These are phyloP conservation scores for Colletotrichum theobromicola DNA, from an alignment of 2,329 filamentous ascomycete genomes.

Conservation along the genomic window DNA sequence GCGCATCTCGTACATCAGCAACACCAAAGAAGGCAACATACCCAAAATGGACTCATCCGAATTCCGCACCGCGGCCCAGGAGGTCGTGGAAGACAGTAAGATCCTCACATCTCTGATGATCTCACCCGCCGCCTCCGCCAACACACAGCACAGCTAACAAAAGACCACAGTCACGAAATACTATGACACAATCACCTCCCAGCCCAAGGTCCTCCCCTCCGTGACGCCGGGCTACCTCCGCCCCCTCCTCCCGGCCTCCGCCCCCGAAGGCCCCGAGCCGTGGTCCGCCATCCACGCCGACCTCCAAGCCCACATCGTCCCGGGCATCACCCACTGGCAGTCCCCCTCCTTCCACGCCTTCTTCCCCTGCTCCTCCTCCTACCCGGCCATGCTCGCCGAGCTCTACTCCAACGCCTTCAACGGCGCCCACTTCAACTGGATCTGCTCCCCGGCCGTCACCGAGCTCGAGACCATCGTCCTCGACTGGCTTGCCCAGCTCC, in stretches of 20 bases:
- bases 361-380: conserved; percentile 84
- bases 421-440: conserved; percentile 95
- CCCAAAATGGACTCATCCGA: conserved; percentile 75
- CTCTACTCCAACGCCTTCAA: conserved; percentile 91
- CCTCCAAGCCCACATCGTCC: conserved; percentile 85
- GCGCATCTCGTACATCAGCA: neutral
- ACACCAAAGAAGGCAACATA: neutral
- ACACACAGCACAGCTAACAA: neutral
- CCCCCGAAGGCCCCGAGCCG: conserved; percentile 70
- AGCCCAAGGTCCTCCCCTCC: conserved; percentile 72
- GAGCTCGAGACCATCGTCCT: conserved; percentile 93
- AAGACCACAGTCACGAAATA: conserved; percentile 73
- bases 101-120: conserved; percentile 18
- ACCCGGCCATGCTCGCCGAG: conserved; percentile 87
- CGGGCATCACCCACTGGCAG: conserved; percentile 94
- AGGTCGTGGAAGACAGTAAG: conserved; percentile 83
- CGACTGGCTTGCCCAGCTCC: conserved; percentile 84
- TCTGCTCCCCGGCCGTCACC: conserved; percentile 89
- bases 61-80: conserved; percentile 78
- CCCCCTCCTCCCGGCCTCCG: conserved; percentile 73
- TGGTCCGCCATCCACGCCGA: conserved; percentile 85
- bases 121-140: too few species aligned
- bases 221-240: conserved; percentile 87
- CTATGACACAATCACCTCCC: conserved; percentile 75
- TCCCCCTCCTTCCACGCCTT: conserved; percentile 96